Percentiles rank a stretch among this genome's conserved stretches.
Conservation (phyloP, 208 protist species). For the Acanthamoeba triangularis region DNA sequence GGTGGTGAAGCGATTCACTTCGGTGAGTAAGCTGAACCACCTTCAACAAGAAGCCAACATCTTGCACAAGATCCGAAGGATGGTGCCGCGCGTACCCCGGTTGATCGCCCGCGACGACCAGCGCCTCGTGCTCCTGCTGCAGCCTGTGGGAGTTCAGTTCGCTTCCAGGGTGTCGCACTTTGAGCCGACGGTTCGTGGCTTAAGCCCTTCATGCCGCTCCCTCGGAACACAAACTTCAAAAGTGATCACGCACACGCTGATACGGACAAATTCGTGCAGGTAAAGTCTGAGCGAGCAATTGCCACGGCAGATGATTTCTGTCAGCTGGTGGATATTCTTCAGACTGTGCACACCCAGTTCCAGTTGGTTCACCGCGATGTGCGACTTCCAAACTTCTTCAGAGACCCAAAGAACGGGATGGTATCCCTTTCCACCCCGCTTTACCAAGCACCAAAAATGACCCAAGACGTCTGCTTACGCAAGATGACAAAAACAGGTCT, state of each 20-base stretch:
- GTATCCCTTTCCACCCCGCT: not conserved
- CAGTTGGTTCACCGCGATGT: slow-evolving; percentile 2
- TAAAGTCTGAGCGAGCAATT: not conserved
- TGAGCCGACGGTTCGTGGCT: too few species aligned
- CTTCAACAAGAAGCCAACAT: not conserved
- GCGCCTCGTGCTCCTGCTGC: not conserved
- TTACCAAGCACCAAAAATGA: not conserved
- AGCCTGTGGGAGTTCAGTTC: slow-evolving; percentile 27
- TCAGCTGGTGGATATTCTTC: slow-evolving; percentile 45
- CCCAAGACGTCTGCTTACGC: not conserved
- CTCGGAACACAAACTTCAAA: too few species aligned
- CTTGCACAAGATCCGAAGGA: not conserved
- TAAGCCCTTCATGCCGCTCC: too few species aligned
- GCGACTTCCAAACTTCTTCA: not conserved
- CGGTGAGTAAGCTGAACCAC: not conserved
- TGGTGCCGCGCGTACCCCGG: not conserved
- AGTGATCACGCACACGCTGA: too few species aligned
- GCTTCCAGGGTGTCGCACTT: not conserved
- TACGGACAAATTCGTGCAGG: not conserved
- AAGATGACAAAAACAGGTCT: not conserved
- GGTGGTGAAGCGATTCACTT: slow-evolving; percentile 26
- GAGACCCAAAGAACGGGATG: not conserved
- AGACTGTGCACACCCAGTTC: not conserved
- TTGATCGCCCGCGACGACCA: not conserved
- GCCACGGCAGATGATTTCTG: slow-evolving; percentile 62